A percentile compares a stretch with the other conserved stretches of the same genome.
Conservation (phyloP, 768 basidiomycete species). For the Multifurca ochricompacta region DNA sequence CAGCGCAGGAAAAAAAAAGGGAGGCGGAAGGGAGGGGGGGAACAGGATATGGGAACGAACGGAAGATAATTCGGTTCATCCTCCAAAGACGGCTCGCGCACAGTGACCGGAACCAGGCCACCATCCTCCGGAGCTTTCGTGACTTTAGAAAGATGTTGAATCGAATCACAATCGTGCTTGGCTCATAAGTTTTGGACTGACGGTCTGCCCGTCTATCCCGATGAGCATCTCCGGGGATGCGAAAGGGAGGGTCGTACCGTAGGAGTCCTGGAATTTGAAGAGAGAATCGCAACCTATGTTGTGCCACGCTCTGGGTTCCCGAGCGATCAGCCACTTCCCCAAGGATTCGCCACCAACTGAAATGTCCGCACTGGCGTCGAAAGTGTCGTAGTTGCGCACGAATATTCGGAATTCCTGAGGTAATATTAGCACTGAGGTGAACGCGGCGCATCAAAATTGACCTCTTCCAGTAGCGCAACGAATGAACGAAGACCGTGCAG, state of each 20-base stretch:
- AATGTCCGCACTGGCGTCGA: slow-evolving; percentile 7
- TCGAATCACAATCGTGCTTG: slow-evolving; percentile 1
- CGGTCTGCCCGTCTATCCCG: not conserved
- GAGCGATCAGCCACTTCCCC: slow-evolving; percentile 13
- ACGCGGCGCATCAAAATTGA: not conserved
- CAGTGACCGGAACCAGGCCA: slow-evolving; percentile 1
- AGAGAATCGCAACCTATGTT: slow-evolving; percentile 6
- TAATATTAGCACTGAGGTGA: not conserved
- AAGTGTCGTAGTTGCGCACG: not conserved
- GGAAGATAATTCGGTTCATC: not conserved
- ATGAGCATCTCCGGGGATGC: too few relatives aligned
- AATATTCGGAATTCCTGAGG: slow-evolving; percentile 3
- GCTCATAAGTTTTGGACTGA: not conserved
- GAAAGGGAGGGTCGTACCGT: not conserved
- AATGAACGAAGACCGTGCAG: slow-evolving; percentile 4
- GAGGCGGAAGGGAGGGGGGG: too few relatives aligned
- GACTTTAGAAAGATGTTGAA: slow-evolving; percentile 1
- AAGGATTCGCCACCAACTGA: not conserved
- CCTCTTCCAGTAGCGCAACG: slow-evolving; percentile 5
- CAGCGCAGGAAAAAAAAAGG: not conserved
- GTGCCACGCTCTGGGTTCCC: slow-evolving; percentile 7
- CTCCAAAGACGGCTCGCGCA: not conserved
- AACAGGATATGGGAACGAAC: too few relatives aligned
- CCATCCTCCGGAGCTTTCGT: not conserved
- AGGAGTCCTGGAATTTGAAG: slow-evolving; percentile 7